phyloP scores from a whole-genome alignment of 2,329 filamentous ascomycete genomes.

The Pseudopyrenochaeta lycopersici region DNA sequence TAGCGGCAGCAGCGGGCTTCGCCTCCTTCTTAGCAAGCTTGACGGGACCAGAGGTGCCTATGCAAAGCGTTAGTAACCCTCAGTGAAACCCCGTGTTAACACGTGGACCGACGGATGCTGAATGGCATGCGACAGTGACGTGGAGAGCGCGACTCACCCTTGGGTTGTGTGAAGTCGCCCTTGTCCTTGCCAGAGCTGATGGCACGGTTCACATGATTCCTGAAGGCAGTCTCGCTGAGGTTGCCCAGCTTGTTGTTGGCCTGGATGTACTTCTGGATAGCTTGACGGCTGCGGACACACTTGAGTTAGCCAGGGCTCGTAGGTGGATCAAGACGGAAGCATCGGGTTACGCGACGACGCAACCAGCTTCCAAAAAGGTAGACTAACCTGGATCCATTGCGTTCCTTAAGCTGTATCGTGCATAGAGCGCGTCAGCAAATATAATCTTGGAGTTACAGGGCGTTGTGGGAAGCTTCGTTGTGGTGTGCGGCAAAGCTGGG shows the following conservation, averaged over 20 bases:
- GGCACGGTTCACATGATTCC: constrained; percentile 85
- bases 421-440: constrained; percentile 60
- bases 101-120: neutral
- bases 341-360: constrained; percentile 36
- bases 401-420: constrained; percentile 70
- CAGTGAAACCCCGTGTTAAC: neutral
- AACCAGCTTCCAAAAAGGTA: constrained; percentile 31
- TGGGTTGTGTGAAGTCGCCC: constrained; percentile 87
- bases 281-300: constrained; percentile 66
- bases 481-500: constrained; percentile 40
- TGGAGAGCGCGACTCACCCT: constrained; percentile 70
- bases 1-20: constrained; percentile 40
- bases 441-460: constrained; percentile 13
- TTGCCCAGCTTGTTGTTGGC: constrained; percentile 72
- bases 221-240: constrained; percentile 67
- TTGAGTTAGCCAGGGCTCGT: constrained; percentile 42
- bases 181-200: constrained; percentile 84
- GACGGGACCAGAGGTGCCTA: constrained; percentile 85
- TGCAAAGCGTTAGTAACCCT: constrained; percentile 33
- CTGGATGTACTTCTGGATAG: constrained; percentile 78
- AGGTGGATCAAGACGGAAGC: constrained; percentile 31
- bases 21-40: constrained; percentile 86
- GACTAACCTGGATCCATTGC: constrained; percentile 73
- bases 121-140: neutral
- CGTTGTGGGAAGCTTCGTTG: constrained; percentile 27